Base-by-base conservation (phyloP, 2,329 filamentous ascomycete species). In the Drechmeria coniospora region DNA sequence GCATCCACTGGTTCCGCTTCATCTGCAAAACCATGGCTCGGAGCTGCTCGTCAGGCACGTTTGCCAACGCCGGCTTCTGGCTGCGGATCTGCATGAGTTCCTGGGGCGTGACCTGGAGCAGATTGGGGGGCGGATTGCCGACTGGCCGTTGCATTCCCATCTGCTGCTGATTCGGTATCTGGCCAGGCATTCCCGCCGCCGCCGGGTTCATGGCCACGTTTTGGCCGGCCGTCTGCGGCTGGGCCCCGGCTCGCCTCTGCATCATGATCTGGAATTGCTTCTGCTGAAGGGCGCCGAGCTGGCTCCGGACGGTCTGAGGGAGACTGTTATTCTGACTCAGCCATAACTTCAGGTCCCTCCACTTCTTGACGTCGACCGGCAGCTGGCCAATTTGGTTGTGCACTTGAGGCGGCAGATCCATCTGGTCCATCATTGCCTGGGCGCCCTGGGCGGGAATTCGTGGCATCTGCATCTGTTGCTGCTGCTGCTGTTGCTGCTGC, bases 281-380 rank as follows among this genome's bases (percentile, higher is more conserved):
- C 12, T 50, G 39, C 31, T 63, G 60, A 5, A 55, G 28, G 2
- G 31, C 33, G 3, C 34, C 33, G 9, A 63, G 44, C 28, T 53
- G 49, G 5, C 30, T 36, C 14, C 51, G 49, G 7, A 49, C 28
- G 3, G 44, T 33, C 5, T 46, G 44, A 1, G 50, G 36, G 1
- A 57, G 32, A 27, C 36, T 43, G 29, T 48, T 52, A 26, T 55
- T 57, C 27, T 53, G 49, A 8, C 34, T 35, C 4, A 61, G 36
- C 54, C 57, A 64, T 2, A 38, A 32, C 38, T 59, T 61, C 8
- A 66, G 43, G 4, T 63, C 58, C 11, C 47, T 46, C 63, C 63
- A 67, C 35, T 60, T 66, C 42, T 61, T 63, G 5, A 62, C 39
- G 1, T 64, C 57, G 0, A 47, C 39, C 2, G 59, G 57, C 3